phyloP scores from a whole-genome alignment of 2,329 filamentous ascomycete species.

The Fusarium goolgardi region DNA sequence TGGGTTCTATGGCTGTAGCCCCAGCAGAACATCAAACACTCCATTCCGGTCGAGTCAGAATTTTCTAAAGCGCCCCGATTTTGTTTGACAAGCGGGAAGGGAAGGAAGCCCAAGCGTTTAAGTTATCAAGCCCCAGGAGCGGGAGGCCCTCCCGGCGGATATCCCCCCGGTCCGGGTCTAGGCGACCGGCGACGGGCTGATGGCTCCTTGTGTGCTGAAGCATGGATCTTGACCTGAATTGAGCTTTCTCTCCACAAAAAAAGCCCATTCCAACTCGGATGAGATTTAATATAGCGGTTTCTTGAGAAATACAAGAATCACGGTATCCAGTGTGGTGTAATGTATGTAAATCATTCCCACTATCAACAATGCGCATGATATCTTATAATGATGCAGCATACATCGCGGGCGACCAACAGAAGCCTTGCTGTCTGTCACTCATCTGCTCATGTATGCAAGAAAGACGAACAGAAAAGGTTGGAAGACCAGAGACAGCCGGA shows the following conservation, averaged over 20 bases:
- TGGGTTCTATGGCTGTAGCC: slow-evolving; percentile 22
- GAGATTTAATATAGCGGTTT: slow-evolving; percentile 20
- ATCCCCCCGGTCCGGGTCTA: slow-evolving; percentile 37
- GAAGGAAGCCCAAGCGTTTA: slow-evolving; percentile 39
- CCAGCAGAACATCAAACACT: slow-evolving; percentile 28
- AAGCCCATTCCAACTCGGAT: slow-evolving; percentile 19
- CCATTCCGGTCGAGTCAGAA: slow-evolving; percentile 40
- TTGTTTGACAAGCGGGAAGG: slow-evolving; percentile 40
- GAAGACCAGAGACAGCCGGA: slow-evolving; percentile 23
- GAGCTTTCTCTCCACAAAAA: slow-evolving; percentile 32
- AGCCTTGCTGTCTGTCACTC: slow-evolving; percentile 30
- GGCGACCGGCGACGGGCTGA: slow-evolving; percentile 29
- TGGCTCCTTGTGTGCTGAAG: slow-evolving; percentile 32
- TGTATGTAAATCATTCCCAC: slow-evolving; percentile 12
- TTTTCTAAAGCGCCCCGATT: slow-evolving; percentile 34
- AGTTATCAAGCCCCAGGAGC: slow-evolving; percentile 34
- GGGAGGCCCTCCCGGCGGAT: slow-evolving; percentile 41
- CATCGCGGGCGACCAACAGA: slow-evolving; percentile 30
- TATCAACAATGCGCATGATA: slow-evolving; percentile 30
- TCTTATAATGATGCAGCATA: slow-evolving; percentile 26
- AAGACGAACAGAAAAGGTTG: slow-evolving; percentile 37
- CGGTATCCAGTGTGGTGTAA: slow-evolving; percentile 6
- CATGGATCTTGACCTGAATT: slow-evolving; percentile 33
- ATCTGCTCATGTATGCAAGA: slow-evolving; percentile 40
- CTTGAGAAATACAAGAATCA: slow-evolving; percentile 7